A percentile compares a stretch with the other conserved stretches of the same genome.
Conservation (phyloP, 352 stramenopile genomes). For the Phytophthora sojae region DNA sequence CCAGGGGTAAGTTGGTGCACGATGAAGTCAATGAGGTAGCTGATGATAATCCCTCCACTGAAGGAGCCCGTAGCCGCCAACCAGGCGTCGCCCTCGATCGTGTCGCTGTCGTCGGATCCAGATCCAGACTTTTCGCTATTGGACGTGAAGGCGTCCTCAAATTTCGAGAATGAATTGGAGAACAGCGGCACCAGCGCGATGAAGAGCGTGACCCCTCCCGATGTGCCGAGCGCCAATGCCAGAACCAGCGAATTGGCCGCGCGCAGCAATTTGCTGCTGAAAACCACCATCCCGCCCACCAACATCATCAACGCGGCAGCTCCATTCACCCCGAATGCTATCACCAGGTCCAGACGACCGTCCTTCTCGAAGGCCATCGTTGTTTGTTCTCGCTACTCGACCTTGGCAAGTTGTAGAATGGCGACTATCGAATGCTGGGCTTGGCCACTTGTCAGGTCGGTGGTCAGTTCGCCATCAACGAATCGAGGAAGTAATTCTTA, state of each 20-base stretch:
- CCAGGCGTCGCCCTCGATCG: slow-evolving; percentile 54
- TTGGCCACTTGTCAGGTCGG: slow-evolving; percentile 4
- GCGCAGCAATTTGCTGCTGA: slow-evolving; percentile 55
- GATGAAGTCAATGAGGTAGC: slow-evolving; percentile 54
- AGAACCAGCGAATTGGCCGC: slow-evolving; percentile 55
- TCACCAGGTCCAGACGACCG: slow-evolving; percentile 1
- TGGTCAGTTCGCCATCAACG: slow-evolving; percentile 27
- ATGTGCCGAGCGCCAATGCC: slow-evolving; percentile 57
- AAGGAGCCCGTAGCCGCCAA: slow-evolving; percentile 84
- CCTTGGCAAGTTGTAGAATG: slow-evolving; percentile 21
- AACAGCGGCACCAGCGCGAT: slow-evolving; percentile 74
- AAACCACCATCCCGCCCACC: slow-evolving; percentile 65
- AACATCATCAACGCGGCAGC: slow-evolving; percentile 53
- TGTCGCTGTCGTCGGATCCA: slow-evolving; percentile 19
- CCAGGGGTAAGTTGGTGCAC: slow-evolving; percentile 50
- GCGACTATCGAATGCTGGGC: slow-evolving; percentile 10
- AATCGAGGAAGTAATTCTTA: not conserved
- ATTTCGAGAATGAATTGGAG: slow-evolving; percentile 38
- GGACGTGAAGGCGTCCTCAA: slow-evolving; percentile 41
- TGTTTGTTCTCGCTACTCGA: slow-evolving; percentile 1
- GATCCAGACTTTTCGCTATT: slow-evolving; percentile 9
- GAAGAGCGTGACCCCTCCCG: slow-evolving; percentile 71
- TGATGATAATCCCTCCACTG: slow-evolving; percentile 75
- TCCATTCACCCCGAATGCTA: slow-evolving; percentile 47
- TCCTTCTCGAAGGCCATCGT: slow-evolving; percentile 30